A percentile compares a stretch with the other conserved stretches of the same genome.
These are phyloP conservation scores for Tolypocladium pustulatum DNA, from an alignment of 2,329 filamentous ascomycete species.

Conservation along the genomic window DNA sequence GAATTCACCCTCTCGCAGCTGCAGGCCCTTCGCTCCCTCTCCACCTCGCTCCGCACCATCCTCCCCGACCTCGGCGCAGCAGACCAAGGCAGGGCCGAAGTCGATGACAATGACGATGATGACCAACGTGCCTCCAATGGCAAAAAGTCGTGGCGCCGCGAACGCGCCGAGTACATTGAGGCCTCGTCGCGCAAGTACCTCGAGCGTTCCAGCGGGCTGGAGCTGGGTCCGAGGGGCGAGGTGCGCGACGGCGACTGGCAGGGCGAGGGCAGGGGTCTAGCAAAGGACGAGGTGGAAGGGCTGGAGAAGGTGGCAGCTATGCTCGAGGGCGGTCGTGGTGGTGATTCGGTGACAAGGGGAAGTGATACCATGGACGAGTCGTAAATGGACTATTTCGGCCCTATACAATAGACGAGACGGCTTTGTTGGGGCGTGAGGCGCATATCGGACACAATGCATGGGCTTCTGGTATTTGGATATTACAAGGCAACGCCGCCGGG, in stretches of 20 bases:
- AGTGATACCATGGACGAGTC: conserved; percentile 4
- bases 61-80: conserved; percentile 45
- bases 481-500: background rate
- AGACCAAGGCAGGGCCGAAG: conserved; percentile 17
- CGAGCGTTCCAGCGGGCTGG: conserved; percentile 57
- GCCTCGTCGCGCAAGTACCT: conserved; percentile 66
- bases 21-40: conserved; percentile 62
- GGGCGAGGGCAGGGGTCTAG: conserved; percentile 38
- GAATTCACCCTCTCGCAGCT: conserved; percentile 76
- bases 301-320: conserved; percentile 40
- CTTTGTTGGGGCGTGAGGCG: background rate
- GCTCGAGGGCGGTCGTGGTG: conserved; percentile 19
- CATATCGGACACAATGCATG: background rate
- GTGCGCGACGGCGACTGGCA: conserved; percentile 57
- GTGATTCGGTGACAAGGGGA: background rate
- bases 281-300: conserved; percentile 44
- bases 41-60: conserved; percentile 49
- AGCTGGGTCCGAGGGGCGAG: conserved; percentile 50
- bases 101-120: conserved; percentile 18
- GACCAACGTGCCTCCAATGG: conserved; percentile 7
- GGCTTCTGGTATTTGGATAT: background rate
- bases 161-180: conserved; percentile 77
- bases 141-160: conserved; percentile 50
- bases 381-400: background rate
- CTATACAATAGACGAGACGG: background rate